Evolutionary conservation across 768 basidiomycete species (phyloP).

Genomic region (Suillus luteus): DNA sequence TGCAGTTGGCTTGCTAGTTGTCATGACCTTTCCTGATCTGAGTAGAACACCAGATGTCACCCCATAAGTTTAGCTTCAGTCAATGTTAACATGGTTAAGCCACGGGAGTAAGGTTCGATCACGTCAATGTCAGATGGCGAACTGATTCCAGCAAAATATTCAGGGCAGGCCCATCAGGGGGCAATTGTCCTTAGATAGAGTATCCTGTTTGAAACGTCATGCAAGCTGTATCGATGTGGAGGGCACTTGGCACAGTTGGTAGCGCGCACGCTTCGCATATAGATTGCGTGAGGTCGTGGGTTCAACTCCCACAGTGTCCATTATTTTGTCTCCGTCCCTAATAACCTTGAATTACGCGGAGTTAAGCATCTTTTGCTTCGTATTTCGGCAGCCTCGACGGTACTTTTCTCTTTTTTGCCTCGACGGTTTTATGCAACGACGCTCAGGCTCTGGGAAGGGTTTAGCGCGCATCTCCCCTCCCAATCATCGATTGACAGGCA

Average conservation of each 20-base stretch:
- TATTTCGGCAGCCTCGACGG: constrained; percentile 1
- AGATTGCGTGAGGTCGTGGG: constrained; percentile 57
- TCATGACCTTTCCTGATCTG: neutral
- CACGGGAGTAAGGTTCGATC: too few species aligned
- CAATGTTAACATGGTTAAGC: neutral
- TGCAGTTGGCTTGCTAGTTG: neutral
- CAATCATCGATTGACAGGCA: constrained; percentile 42
- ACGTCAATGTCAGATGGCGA: too few species aligned
- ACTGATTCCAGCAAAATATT: too few species aligned
- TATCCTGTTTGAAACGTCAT: neutral
- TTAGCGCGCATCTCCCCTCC: constrained; percentile 59
- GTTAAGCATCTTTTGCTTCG: neutral
- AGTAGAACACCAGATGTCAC: neutral
- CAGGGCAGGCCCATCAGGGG: too few species aligned
- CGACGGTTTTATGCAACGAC: constrained; percentile 56
- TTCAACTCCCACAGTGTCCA: constrained; percentile 58
- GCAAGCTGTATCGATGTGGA: accelerated
- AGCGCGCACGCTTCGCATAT: constrained; percentile 58
- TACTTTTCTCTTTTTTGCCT: constrained; percentile 10
- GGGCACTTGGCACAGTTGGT: constrained; percentile 63
- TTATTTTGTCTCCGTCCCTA: constrained; percentile 16
- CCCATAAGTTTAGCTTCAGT: neutral
- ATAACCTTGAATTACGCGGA: neutral
- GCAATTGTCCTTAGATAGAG: too few species aligned
- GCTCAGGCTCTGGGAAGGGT: constrained; percentile 45